Percentiles rank a stretch among this genome's conserved stretches.
These are phyloP conservation scores for Xylaria longipes DNA, from an alignment of 495 filamentous ascomycete genomes.

Conservation along the genomic window DNA sequence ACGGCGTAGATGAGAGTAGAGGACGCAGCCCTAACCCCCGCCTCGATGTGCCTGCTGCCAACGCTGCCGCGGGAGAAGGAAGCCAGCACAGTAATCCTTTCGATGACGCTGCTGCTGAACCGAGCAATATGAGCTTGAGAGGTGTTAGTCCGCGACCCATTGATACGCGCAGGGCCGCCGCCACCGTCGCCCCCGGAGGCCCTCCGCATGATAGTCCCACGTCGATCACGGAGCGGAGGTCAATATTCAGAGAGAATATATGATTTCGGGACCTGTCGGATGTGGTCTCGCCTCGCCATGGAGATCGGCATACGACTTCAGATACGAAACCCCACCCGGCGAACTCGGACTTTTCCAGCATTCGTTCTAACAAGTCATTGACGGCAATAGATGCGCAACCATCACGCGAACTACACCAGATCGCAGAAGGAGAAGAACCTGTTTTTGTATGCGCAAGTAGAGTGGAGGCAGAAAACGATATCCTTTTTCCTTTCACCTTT, in stretches of 20 bases:
- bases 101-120: constrained; percentile 59
- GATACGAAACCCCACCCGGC: neutral
- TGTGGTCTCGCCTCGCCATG: neutral
- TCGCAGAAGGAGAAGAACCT: neutral
- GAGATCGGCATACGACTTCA: neutral
- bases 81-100: constrained; percentile 58
- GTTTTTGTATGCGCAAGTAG: neutral
- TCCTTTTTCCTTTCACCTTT: neutral
- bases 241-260: constrained; percentile 59
- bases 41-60: constrained; percentile 25
- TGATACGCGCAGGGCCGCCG: constrained; percentile 40
- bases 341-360: neutral
- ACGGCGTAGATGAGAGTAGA: constrained; percentile 43
- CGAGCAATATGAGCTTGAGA: constrained; percentile 59
- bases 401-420: neutral
- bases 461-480: neutral
- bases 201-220: constrained; percentile 45
- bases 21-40: constrained; percentile 56
- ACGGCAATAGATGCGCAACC: neutral
- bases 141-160: constrained; percentile 65
- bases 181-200: constrained; percentile 33
- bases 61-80: constrained; percentile 29
- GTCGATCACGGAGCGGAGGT: constrained; percentile 49
- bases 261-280: constrained; percentile 24
- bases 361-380: neutral